Conservation (phyloP, 2,329 filamentous ascomycete species). For the Claviceps sp. region DNA sequence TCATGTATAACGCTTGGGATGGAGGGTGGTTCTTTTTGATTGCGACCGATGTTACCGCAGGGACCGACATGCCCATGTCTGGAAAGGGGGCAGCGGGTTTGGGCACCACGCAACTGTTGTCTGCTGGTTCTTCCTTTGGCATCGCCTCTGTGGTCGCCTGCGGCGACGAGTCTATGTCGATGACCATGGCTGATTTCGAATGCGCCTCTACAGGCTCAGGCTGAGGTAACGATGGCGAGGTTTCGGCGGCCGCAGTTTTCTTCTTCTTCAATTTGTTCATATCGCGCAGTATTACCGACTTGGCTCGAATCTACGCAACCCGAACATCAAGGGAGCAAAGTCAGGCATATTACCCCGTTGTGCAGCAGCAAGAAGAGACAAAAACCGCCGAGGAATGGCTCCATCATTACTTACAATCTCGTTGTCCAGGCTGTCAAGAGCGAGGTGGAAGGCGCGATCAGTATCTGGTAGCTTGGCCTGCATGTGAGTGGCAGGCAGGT, state of each 20-base stretch:
- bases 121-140: conserved; percentile 18
- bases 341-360: background rate
- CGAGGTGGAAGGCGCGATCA: conserved; percentile 35
- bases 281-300: conserved; percentile 41
- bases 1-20: background rate
- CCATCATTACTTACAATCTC: conserved; percentile 35
- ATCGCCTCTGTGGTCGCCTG: conserved; percentile 10
- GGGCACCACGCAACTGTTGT: conserved; percentile 19
- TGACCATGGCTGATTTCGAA: conserved; percentile 21
- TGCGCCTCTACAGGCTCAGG: conserved; percentile 21
- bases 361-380: too few relatives aligned
- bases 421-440: conserved; percentile 41
- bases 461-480: conserved; percentile 32
- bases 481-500: conserved; percentile 19
- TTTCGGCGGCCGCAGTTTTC: conserved; percentile 11
- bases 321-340: background rate
- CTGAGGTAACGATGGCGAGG: conserved; percentile 3
- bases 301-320: conserved; percentile 27
- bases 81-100: conserved; percentile 37
- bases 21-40: conserved; percentile 13
- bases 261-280: conserved; percentile 26
- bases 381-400: background rate
- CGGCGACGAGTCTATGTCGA: conserved; percentile 24
- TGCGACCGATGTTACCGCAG: conserved; percentile 7
- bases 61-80: conserved; percentile 33